Conservation (phyloP, 2,329 filamentous ascomycete genomes). For the Fusarium anthophilum region DNA sequence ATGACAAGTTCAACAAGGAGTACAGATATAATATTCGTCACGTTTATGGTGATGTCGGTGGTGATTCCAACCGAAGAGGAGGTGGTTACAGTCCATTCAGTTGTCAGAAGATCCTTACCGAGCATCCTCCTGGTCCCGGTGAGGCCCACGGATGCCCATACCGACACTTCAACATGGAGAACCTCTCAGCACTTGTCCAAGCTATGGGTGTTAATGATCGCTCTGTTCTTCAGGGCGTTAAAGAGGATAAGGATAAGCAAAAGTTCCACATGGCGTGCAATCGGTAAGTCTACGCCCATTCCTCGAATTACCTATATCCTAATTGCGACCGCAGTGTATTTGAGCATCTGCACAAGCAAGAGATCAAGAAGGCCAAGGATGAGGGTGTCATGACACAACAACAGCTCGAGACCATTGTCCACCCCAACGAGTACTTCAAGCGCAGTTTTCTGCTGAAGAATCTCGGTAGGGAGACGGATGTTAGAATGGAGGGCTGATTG, state of each 20-base stretch:
- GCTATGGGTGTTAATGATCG: slow-evolving; percentile 81
- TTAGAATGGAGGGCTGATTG: slow-evolving; percentile 65
- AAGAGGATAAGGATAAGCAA: slow-evolving; percentile 87
- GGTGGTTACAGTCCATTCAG: slow-evolving; percentile 91
- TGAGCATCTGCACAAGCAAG: slow-evolving; percentile 82
- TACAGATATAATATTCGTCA: slow-evolving; percentile 98
- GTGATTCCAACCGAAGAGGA: slow-evolving; percentile 86
- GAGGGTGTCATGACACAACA: slow-evolving; percentile 75
- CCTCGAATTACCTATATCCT: neutral
- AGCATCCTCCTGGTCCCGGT: slow-evolving; percentile 85
- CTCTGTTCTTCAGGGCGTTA: slow-evolving; percentile 80
- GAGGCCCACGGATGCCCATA: slow-evolving; percentile 98
- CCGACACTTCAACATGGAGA: slow-evolving; percentile 89
- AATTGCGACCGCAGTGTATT: slow-evolving; percentile 73
- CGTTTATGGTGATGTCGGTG: slow-evolving; percentile 92
- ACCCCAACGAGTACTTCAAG: slow-evolving; percentile 99
- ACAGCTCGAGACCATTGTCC: slow-evolving; percentile 93
- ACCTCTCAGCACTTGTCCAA: slow-evolving; percentile 80
- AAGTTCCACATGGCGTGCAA: slow-evolving; percentile 97
- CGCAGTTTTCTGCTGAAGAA: slow-evolving; percentile 90
- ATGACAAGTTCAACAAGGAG: slow-evolving; percentile 96
- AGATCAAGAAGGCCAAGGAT: slow-evolving; percentile 81
- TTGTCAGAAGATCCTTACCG: slow-evolving; percentile 93
- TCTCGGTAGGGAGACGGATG: slow-evolving; percentile 65
- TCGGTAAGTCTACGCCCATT: slow-evolving; percentile 59